These are phyloP conservation scores for Schizosaccharomyces lindneri DNA, from an alignment of 805 yeast species.

Conservation along the genomic window DNA sequence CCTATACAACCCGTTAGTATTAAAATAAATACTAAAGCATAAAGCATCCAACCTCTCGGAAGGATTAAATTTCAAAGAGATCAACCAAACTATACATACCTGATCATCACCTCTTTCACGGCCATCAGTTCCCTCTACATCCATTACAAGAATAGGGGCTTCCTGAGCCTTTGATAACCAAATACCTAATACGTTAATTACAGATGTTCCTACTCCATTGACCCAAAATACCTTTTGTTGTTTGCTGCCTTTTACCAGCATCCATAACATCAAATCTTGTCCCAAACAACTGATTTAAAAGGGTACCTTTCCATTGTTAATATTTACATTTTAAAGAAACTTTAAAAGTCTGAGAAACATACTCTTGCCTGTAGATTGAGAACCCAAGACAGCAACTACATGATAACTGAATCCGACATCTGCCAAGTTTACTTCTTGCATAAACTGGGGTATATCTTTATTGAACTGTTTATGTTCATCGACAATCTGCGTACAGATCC, in stretches of 20 bases:
- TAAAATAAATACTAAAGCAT: too few species aligned
- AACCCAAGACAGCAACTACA: conserved; percentile 84
- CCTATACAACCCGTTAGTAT: conserved; percentile 14
- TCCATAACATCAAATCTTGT: conserved; percentile 87
- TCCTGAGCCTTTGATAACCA: conserved; percentile 10
- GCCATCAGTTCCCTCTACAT: conserved; percentile 98
- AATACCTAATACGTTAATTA: conserved; percentile 5
- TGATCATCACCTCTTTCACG: conserved; percentile 95
- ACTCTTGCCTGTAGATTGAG: conserved; percentile 90
- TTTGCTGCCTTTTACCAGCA: conserved; percentile 62
- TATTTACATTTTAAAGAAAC: not conserved
- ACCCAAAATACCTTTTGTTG: conserved; percentile 37
- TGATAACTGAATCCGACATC: conserved; percentile 53
- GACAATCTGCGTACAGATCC: conserved; percentile 19
- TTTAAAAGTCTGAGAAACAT: not conserved
- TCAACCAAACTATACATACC: conserved; percentile 4
- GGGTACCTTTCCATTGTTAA: conserved; percentile 19
- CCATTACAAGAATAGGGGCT: conserved; percentile 47
- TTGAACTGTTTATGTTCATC: conserved; percentile 25
- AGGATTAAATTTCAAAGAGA: too few species aligned
- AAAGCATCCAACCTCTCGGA: not conserved
- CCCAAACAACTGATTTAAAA: conserved; percentile 62
- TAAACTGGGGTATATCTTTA: conserved; percentile 11
- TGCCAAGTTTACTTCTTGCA: conserved; percentile 15
- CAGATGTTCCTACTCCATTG: not conserved